phyloP scores from a whole-genome alignment of 2,329 filamentous ascomycete species.

The Calonectria henricotiae region DNA sequence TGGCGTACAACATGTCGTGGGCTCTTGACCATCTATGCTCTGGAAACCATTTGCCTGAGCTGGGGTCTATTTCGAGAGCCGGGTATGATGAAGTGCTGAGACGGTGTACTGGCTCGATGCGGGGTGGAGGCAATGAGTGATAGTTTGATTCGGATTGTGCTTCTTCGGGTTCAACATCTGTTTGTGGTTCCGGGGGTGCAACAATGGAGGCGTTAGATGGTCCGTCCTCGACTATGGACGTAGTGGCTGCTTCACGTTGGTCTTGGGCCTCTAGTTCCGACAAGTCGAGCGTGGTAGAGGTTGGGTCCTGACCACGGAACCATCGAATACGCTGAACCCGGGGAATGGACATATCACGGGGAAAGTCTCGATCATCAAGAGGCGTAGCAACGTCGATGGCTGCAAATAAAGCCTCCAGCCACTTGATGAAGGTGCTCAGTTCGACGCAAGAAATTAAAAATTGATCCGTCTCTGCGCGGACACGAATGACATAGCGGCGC shows the following conservation, averaged over 20 bases:
- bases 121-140: constrained; percentile 48
- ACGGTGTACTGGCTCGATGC: constrained; percentile 57
- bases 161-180: constrained; percentile 31
- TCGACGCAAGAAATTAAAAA: constrained; percentile 79
- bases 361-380: constrained; percentile 79
- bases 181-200: constrained; percentile 45
- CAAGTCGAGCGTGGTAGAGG: constrained; percentile 49
- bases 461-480: constrained; percentile 82
- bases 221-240: constrained; percentile 42
- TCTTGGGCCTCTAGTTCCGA: constrained; percentile 48
- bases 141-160: constrained; percentile 36
- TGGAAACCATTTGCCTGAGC: constrained; percentile 72
- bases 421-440: constrained; percentile 77
- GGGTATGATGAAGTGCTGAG: constrained; percentile 65
- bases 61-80: constrained; percentile 64
- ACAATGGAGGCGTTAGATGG: constrained; percentile 38
- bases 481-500: constrained; percentile 78
- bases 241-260: constrained; percentile 46
- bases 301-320: constrained; percentile 62
- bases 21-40: constrained; percentile 70
- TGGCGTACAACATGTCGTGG: constrained; percentile 74
- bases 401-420: constrained; percentile 80
- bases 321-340: constrained; percentile 70
- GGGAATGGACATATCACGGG: constrained; percentile 75
- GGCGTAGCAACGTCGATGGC: constrained; percentile 81